These are phyloP conservation scores for Mediolabrus comicus DNA, from an alignment of 108 stramenopile genomes.

Conservation along the genomic window DNA sequence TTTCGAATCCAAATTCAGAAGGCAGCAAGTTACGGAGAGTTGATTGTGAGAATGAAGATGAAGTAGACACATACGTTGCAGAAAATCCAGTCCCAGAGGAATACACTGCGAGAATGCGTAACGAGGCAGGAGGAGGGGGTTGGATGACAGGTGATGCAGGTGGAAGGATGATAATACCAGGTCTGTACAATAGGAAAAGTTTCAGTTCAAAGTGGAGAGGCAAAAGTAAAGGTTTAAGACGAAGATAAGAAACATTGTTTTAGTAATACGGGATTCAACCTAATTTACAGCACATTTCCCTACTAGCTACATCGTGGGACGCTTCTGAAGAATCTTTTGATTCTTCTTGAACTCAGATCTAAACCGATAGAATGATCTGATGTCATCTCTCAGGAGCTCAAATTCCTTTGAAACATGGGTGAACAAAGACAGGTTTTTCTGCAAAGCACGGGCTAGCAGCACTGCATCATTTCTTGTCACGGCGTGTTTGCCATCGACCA, in stretches of 20 bases:
- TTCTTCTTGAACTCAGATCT: background rate
- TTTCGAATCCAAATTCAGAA: conserved; percentile 34
- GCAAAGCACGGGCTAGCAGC: conserved; percentile 48
- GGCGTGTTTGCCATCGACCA: conserved; percentile 50
- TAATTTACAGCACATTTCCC: background rate
- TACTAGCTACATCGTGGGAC: background rate
- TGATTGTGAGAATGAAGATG: conserved; percentile 57
- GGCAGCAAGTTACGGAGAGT: conserved; percentile 58
- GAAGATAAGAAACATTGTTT: conserved; percentile 3
- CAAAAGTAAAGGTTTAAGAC: conserved; percentile 3
- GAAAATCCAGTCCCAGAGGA: conserved; percentile 69
- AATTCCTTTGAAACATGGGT: conserved; percentile 41
- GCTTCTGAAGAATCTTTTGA: background rate
- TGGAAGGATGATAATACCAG: conserved; percentile 18
- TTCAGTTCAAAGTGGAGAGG: conserved; percentile 44
- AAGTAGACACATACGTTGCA: conserved; percentile 70
- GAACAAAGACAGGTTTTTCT: conserved; percentile 46
- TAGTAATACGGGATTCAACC: background rate
- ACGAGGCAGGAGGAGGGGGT: conserved; percentile 8
- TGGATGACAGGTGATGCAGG: conserved; percentile 30
- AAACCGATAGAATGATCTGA: conserved; percentile 52
- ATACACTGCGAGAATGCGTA: conserved; percentile 28
- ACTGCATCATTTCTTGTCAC: conserved; percentile 55
- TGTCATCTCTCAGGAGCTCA: conserved; percentile 54
- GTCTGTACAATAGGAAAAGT: conserved; percentile 26